phyloP scores from a whole-genome alignment of 805 yeast species.

The Teunomyces lycoperdinae region DNA sequence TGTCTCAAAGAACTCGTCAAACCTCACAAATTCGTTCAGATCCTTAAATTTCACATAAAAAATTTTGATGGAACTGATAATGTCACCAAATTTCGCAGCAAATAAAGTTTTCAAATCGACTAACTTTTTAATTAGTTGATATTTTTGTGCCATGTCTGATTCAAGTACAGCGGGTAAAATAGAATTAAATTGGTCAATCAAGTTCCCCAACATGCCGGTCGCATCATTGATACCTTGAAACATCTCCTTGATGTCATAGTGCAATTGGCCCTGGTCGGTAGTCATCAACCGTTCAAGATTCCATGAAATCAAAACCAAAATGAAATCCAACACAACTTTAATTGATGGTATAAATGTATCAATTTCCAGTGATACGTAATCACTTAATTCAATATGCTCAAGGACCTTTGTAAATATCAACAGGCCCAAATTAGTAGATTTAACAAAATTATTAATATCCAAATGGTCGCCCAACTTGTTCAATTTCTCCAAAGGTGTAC shows the following conservation, averaged over 20 bases:
- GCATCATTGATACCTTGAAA: slow-evolving; percentile 20
- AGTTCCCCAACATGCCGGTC: slow-evolving; percentile 10
- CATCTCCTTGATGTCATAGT: slow-evolving; percentile 20
- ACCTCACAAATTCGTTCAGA: slow-evolving; percentile 20
- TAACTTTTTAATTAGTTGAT: slow-evolving; percentile 17
- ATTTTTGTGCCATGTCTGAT: background rate
- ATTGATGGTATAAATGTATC: slow-evolving; percentile 15
- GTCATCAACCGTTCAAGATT: slow-evolving; percentile 32
- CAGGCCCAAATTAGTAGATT: background rate
- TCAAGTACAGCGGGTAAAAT: slow-evolving; percentile 15
- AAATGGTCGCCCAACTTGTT: slow-evolving; percentile 23
- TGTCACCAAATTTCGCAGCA: slow-evolving; percentile 28
- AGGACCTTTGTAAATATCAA: slow-evolving; percentile 9
- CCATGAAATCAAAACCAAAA: slow-evolving; percentile 29
- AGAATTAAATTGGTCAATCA: slow-evolving; percentile 18
- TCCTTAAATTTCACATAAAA: slow-evolving; percentile 30
- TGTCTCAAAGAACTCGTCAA: slow-evolving; percentile 31
- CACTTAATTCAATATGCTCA: slow-evolving; percentile 9
- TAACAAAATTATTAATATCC: slow-evolving; percentile 19
- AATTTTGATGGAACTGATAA: slow-evolving; percentile 29
- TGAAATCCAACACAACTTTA: slow-evolving; percentile 21
- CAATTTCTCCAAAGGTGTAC: slow-evolving; percentile 21
- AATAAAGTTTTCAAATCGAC: slow-evolving; percentile 22
- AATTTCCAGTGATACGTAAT: slow-evolving; percentile 15
- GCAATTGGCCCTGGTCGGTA: slow-evolving; percentile 16